Percentiles rank a stretch among this genome's conserved stretches.
phyloP scores from a whole-genome alignment of 768 basidiomycete species.

The Suillus spraguei region DNA sequence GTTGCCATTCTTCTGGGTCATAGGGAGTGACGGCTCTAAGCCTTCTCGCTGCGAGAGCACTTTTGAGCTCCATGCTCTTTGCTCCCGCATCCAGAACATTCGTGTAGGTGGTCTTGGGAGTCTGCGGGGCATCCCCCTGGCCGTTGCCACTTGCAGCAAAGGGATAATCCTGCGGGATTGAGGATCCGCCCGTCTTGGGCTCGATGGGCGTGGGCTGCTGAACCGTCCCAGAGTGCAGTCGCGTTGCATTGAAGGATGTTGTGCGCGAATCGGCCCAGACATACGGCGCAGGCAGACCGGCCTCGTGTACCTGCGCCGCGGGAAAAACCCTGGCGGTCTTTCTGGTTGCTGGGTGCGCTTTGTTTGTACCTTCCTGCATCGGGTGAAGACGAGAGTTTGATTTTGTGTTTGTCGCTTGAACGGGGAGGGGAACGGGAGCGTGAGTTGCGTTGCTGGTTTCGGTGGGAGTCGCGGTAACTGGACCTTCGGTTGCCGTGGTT shows the following conservation, averaged over 20 bases:
- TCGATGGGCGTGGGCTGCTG: not conserved
- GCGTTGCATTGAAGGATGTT: slow-evolving; percentile 23
- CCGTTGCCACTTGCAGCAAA: too few relatives aligned
- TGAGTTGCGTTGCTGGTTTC: too few relatives aligned
- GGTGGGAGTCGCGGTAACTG: too few relatives aligned
- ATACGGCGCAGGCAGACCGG: slow-evolving; percentile 31
- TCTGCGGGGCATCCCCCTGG: too few relatives aligned
- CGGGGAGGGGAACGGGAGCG: too few relatives aligned
- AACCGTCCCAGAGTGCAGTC: not conserved
- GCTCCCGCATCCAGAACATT: slow-evolving; percentile 46
- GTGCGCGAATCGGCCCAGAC: slow-evolving; percentile 36
- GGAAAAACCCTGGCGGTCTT: not conserved
- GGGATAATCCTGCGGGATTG: not conserved
- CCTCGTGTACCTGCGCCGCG: not conserved
- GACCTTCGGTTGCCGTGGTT: too few relatives aligned
- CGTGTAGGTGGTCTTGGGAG: slow-evolving; percentile 24
- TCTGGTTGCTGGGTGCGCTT: too few relatives aligned
- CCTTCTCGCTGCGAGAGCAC: slow-evolving; percentile 10
- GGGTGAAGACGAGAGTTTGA: too few relatives aligned
- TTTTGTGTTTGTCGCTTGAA: too few relatives aligned
- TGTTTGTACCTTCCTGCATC: too few relatives aligned
- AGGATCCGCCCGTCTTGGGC: not conserved
- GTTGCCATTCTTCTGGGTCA: not conserved
- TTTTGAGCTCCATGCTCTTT: slow-evolving; percentile 13
- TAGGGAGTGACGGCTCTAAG: not conserved